Evolutionary conservation across 345 rosid species (phyloP), one percentile per base, ranked within the genome.

Genomic region (Arabis alpina): DNA sequence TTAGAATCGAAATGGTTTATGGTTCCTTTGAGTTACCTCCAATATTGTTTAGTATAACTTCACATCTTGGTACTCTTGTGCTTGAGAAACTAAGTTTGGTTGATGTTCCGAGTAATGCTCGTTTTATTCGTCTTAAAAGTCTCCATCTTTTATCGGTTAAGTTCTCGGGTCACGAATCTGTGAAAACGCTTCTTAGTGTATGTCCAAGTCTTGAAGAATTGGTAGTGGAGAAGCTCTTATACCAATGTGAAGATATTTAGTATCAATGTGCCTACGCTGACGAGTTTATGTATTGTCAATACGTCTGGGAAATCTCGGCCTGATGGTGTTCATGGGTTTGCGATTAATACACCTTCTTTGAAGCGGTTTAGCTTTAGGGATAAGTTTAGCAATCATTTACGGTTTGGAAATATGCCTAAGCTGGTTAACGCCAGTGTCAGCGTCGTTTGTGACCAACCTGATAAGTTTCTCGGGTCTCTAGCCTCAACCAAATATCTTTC

Each of bases 281-380:
- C 3, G 11, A 57, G 40, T 34, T 48, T 68, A 47, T 56, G 27
- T 19, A 68, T 68, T 6, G 48, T 47, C 36, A 34, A 12, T 48
- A 0, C 63, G 10, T 25, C 12, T 5, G 15, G 49, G 39, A 25
- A 10, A 3, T 47, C 54, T 24, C 39, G 40, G 5, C 39, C 55
- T 58, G 5, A 9, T 23, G 65, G 65, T 57, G 40, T 15, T 57
- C 48, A 36, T 58, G 65, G 74, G n/a, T 71, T 42, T 71, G 55
- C 24, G 48, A 44, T 71, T 2, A 54, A 53, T 32, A 9, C 69
- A 11, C 75, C 75, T 62, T 43, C 48, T 53, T 54, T 71, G 63
- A 54, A 14, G 30, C 10, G 6, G 12, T 71, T 71, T 52, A 53
- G 40, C 61, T 53, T 62, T 34, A 71, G 1, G 1, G 76, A 54